phyloP scores from a whole-genome alignment of 805 yeast genomes.

The Candida boidinii region DNA sequence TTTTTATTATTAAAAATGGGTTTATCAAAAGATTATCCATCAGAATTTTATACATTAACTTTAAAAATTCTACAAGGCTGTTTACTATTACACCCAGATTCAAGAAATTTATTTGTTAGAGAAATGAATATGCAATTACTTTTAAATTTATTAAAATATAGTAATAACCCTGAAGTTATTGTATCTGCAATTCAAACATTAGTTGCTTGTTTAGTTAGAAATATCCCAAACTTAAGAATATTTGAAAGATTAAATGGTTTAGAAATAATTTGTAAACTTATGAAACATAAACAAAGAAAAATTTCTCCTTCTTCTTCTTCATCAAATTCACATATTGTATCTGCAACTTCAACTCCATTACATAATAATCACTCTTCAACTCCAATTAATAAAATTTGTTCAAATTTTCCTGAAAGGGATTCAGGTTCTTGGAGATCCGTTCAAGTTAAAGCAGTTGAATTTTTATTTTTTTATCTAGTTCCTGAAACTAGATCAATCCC shows the following conservation, averaged over 20 bases:
- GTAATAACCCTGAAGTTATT: constrained; percentile 18
- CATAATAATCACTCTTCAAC: too few species aligned
- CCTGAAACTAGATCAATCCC: constrained; percentile 41
- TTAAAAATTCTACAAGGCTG: constrained; percentile 48
- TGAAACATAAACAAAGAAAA: constrained; percentile 18
- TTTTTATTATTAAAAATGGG: constrained; percentile 14
- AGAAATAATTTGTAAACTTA: constrained; percentile 36
- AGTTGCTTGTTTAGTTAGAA: constrained; percentile 49
- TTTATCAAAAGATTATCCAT: constrained; percentile 6
- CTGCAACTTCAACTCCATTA: too few species aligned
- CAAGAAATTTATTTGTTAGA: constrained; percentile 40
- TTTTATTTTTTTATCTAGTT: constrained; percentile 56
- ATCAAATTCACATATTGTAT: not conserved
- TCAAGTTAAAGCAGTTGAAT: constrained; percentile 59
- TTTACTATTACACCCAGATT: constrained; percentile 47
- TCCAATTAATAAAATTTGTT: too few species aligned
- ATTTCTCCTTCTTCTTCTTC: not conserved
- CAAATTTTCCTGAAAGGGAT: constrained; percentile 8
- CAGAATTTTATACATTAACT: constrained; percentile 12
- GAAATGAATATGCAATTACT: constrained; percentile 30
- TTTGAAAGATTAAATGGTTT: constrained; percentile 56
- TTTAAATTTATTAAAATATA: constrained; percentile 15
- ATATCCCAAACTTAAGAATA: constrained; percentile 44
- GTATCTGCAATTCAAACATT: constrained; percentile 41
- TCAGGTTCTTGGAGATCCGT: constrained; percentile 38